phyloP scores from a whole-genome alignment of 2,329 filamentous ascomycete genomes.

The Fusarium domesticum region DNA sequence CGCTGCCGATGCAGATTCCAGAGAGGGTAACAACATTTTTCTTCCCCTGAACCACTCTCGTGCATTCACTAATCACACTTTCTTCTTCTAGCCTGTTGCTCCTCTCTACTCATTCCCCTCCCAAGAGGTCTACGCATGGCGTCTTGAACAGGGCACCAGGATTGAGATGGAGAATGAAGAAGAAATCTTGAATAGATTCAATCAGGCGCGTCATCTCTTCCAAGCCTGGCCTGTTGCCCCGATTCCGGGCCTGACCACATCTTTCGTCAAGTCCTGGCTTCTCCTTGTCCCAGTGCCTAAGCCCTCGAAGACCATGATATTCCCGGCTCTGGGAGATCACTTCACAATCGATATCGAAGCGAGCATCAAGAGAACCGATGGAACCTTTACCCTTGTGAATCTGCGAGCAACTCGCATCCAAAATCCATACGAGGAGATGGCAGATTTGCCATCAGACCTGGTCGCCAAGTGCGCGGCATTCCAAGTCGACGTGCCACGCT shows the following conservation, averaged over 20 bases:
- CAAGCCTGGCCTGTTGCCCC: slow-evolving; percentile 33
- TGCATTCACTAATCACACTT: slow-evolving; percentile 7
- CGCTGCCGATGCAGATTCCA: too few species aligned
- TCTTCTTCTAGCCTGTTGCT: slow-evolving; percentile 5
- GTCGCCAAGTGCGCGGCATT: slow-evolving; percentile 31
- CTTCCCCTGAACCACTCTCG: not conserved
- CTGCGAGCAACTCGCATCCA: slow-evolving; percentile 26
- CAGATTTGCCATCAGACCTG: slow-evolving; percentile 1
- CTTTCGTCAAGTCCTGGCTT: slow-evolving; percentile 34
- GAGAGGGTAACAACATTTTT: not conserved
- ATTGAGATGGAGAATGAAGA: slow-evolving; percentile 37
- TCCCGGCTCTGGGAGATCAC: slow-evolving; percentile 29
- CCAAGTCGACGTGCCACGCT: slow-evolving; percentile 34
- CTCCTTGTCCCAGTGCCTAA: slow-evolving; percentile 29
- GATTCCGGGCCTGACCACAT: slow-evolving; percentile 28
- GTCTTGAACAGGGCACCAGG: slow-evolving; percentile 32
- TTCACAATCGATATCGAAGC: slow-evolving; percentile 31
- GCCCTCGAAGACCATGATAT: slow-evolving; percentile 15
- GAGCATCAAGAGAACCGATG: slow-evolving; percentile 17
- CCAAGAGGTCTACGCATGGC: slow-evolving; percentile 25
- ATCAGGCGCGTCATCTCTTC: slow-evolving; percentile 21
- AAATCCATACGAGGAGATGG: slow-evolving; percentile 32
- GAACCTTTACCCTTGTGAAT: slow-evolving; percentile 25
- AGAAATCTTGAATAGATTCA: slow-evolving; percentile 24
- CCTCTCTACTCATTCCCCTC: slow-evolving; percentile 20